Conservation (phyloP, 345 rosid species). For the Xanthoceras sorbifolium region DNA sequence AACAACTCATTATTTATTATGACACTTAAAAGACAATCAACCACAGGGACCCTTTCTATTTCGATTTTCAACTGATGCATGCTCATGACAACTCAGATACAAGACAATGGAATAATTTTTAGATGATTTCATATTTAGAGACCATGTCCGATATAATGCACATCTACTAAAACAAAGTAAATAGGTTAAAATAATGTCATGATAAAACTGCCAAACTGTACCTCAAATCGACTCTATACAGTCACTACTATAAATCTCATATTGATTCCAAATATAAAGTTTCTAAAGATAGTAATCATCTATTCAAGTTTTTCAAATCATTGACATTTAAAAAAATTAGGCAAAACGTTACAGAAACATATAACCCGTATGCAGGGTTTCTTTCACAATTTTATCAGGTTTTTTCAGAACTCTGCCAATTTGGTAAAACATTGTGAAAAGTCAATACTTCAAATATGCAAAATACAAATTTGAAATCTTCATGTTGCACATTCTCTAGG, state of each 20-base stretch:
- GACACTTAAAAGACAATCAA: neutral
- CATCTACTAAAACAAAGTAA: neutral
- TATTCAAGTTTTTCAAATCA: neutral
- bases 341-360: neutral
- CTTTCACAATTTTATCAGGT: neutral
- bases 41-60: neutral
- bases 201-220: neutral
- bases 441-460: neutral
- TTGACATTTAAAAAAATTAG: neutral
- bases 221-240: neutral
- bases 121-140: neutral
- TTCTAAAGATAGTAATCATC: no score
- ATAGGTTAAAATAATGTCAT: neutral
- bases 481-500: neutral
- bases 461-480: neutral
- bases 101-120: neutral
- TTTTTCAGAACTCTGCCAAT: neutral
- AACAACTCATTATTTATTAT: neutral
- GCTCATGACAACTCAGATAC: neutral
- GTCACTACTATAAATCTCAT: neutral
- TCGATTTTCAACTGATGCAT: neutral
- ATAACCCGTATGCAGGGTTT: neutral
- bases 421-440: neutral
- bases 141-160: neutral
- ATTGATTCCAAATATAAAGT: no score